Percentiles rank a stretch among this genome's conserved stretches.
Conservation (phyloP, 306 rosid species). For the Gynostemma pentaphyllum region DNA sequence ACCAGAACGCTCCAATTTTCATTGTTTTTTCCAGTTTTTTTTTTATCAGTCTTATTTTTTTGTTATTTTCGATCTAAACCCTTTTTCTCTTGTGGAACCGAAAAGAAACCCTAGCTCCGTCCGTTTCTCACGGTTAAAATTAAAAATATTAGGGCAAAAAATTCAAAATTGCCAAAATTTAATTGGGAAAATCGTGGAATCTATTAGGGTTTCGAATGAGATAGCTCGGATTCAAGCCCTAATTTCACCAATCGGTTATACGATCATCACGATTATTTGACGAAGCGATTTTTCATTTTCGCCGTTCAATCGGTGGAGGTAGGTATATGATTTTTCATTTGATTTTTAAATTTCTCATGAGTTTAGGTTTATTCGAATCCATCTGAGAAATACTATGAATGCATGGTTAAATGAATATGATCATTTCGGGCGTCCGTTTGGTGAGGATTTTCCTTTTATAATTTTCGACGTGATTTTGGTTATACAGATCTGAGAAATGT, state of each 20-base stretch:
- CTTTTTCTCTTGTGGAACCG: conserved; percentile 22
- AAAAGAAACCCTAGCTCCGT: conserved; percentile 67
- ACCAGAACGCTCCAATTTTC: background rate
- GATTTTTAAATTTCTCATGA: background rate
- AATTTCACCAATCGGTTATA: conserved; percentile 22
- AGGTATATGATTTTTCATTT: conserved; percentile 18
- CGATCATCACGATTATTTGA: conserved; percentile 32
- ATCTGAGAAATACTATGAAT: conserved; percentile 13
- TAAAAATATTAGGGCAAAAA: conserved; percentile 10
- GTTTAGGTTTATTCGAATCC: conserved; percentile 13
- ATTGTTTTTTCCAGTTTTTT: conserved; percentile 7
- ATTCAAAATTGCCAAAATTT: conserved; percentile 19
- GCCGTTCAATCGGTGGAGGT: conserved; percentile 35
- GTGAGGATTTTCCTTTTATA: conserved; percentile 13
- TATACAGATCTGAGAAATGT: conserved; percentile 63
- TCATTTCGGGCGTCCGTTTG: conserved; percentile 14
- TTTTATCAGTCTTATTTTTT: conserved; percentile 8
- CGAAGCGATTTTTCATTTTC: conserved; percentile 15
- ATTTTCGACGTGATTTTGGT: conserved; percentile 25
- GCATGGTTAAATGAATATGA: conserved; percentile 29
- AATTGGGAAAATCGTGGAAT: conserved; percentile 23
- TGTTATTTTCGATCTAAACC: conserved; percentile 43
- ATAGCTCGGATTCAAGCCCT: conserved; percentile 34
- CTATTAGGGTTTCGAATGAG: conserved; percentile 53
- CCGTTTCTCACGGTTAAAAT: conserved; percentile 46